Percentiles rank a stretch among this genome's conserved stretches.
Evolutionary conservation across 208 protist species (phyloP).

Genomic region (Kentomonas sorsogonicus): DNA sequence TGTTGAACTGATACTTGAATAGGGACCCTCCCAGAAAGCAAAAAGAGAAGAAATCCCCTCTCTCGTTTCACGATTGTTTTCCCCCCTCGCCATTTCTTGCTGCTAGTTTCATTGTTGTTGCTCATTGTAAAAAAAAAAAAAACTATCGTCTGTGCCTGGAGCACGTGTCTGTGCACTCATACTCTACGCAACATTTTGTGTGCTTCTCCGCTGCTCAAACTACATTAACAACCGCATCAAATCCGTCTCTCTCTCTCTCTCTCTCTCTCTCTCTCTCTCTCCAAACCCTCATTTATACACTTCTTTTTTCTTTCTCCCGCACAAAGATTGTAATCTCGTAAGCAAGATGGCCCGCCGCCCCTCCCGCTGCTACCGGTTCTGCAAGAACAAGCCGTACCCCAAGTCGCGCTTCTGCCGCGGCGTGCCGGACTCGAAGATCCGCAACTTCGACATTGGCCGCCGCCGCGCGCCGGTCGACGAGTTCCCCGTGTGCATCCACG

Average conservation of each 20-base stretch:
- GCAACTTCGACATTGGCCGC: constrained; percentile 97
- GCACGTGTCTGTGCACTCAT: constrained; percentile 7
- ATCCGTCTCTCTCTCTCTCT: constrained; percentile 1
- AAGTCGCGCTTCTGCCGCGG: constrained; percentile 97
- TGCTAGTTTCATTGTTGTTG: no score
- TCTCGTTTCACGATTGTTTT: no score
- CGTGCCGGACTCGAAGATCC: constrained; percentile 98
- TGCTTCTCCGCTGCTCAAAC: background rate
- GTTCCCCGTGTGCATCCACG: constrained; percentile 97
- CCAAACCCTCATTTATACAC: background rate
- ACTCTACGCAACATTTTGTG: background rate
- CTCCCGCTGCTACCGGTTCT: constrained; percentile 72
- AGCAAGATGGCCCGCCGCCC: constrained; percentile 63
- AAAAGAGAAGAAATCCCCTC: no score
- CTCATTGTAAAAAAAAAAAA: no score
- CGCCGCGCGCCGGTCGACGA: constrained; percentile 95
- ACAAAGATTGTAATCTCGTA: constrained; percentile 1
- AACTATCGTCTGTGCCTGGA: background rate
- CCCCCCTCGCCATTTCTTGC: no score
- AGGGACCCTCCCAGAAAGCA: no score
- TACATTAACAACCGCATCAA: background rate
- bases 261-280: constrained; percentile 13
- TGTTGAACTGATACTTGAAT: no score
- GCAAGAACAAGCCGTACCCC: constrained; percentile 79
- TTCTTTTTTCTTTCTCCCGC: constrained; percentile 9